Percentiles rank a stretch among this genome's conserved stretches.
Evolutionary conservation across 345 rosid genomes (phyloP).

Genomic region (Citrus unshiu): DNA sequence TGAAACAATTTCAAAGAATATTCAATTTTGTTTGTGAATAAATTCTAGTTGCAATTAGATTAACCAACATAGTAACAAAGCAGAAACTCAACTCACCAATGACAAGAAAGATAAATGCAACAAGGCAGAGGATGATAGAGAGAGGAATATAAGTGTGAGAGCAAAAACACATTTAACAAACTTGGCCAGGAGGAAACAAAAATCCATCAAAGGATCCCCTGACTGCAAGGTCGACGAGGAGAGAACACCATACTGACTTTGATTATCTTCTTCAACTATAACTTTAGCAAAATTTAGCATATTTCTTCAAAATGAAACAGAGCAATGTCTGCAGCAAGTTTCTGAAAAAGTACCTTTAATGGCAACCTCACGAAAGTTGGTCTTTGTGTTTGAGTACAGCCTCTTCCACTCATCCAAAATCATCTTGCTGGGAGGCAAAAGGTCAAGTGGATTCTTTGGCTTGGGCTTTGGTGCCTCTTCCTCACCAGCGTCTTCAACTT

Average conservation of each 20-base stretch:
- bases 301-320: not conserved
- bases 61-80: not conserved
- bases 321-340: not conserved
- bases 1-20: not conserved
- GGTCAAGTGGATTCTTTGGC: slow-evolving; percentile 91
- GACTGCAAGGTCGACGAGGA: not conserved
- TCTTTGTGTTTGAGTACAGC: slow-evolving; percentile 91
- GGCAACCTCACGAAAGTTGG: slow-evolving; percentile 94
- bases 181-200: not conserved
- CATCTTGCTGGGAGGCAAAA: slow-evolving; percentile 91
- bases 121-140: not conserved
- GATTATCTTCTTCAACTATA: not conserved
- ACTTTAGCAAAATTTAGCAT: not conserved
- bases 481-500: slow-evolving; percentile 25
- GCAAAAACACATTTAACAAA: not conserved
- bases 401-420: slow-evolving; percentile 95
- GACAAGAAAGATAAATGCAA: not conserved
- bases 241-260: not conserved
- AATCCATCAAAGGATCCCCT: not conserved
- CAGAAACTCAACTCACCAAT: not conserved
- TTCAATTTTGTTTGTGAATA: not conserved
- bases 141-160: not conserved
- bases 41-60: not conserved
- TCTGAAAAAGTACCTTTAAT: slow-evolving; percentile 54
- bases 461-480: slow-evolving; percentile 83